Conservation (phyloP, 306 rosid genomes). For the Cercis canadensis region DNA sequence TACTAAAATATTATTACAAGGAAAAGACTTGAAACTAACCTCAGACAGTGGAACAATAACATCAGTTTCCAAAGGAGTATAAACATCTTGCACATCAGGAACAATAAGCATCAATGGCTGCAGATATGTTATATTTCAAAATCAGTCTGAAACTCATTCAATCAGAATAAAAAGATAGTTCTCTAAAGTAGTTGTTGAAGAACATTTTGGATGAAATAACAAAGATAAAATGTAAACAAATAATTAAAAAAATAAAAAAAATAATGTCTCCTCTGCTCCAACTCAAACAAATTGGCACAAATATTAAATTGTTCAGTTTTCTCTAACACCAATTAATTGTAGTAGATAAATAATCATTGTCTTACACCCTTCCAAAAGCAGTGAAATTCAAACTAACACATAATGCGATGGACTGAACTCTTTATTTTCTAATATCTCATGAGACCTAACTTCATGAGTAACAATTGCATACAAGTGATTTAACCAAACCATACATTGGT, state of each 20-base stretch:
- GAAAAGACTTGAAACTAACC: conserved; percentile 55
- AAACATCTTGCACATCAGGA: conserved; percentile 97
- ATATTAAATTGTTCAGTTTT: conserved; percentile 20
- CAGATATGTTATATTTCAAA: conserved; percentile 44
- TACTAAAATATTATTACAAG: conserved; percentile 23
- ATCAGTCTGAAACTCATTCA: conserved; percentile 30
- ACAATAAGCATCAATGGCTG: conserved; percentile 98
- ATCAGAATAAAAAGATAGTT: conserved; percentile 8
- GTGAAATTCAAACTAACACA: conserved; percentile 16
- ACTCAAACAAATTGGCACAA: conserved; percentile 12
- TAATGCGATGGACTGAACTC: neutral
- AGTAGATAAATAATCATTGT: conserved; percentile 16
- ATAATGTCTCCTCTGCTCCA: too few species aligned
- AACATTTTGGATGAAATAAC: conserved; percentile 21
- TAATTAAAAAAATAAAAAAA: neutral
- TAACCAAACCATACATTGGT: neutral
- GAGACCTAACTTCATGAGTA: neutral
- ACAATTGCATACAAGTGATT: neutral
- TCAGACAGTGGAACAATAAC: conserved; percentile 89
- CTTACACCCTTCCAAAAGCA: conserved; percentile 28
- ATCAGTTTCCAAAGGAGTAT: conserved; percentile 93
- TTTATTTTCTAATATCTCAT: neutral
- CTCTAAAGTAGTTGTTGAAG: conserved; percentile 3
- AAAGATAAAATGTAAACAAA: neutral
- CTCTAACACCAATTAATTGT: conserved; percentile 25